Evolutionary conservation across 2,329 filamentous ascomycete genomes (phyloP), one percentile per base, ranked within the genome.

Genomic region (Aspergillus fischeri): DNA sequence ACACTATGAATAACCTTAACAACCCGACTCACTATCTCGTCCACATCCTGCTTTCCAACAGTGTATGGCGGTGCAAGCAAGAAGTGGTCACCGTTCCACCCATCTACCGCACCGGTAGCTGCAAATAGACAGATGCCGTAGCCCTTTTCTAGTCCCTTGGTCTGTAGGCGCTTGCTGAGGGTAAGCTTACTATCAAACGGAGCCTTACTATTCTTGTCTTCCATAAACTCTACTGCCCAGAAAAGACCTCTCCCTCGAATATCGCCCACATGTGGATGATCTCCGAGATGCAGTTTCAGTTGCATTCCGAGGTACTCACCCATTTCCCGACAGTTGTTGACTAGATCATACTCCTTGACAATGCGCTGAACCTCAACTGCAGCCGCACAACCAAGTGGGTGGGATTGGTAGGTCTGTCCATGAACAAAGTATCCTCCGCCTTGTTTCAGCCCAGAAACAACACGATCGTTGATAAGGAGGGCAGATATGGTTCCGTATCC

Each of bases 331-430:
- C 21, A 52, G 20, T 54, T 86, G 28, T 9, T 10, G 28, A 29
- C 28, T 4, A 29, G 28, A 11, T 29, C 11, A 29, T 29, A 10
- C 28, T 83, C 71, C 2, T 75, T 67, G 17, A 89, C 77, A 29
- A 87, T 83, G 14, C 70, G 85, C 35, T 83, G 82, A 0, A 87
- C 73, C 0, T 82, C 85, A 0, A 83, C 81, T 0, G 83, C 82
- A 3, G 77, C 80, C n/a, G 78, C 77, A 62, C 81, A 83, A 4
- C 75, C 77, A 8, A 82, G 62, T 0, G 82, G 77, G 57, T 81
- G 78, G 78, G 55, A 84, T 83, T 66, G 88, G 84, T 48, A 85
- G 77, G 84, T 61, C 70, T 85, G 81, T 0, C 81, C 82, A 62
- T 84, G 81, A 20, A 71, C 72, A 65, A 84, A 21, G 74, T 73